phyloP scores from a whole-genome alignment of 257 asterid genomes.

The Craterostigma plantagineum region DNA sequence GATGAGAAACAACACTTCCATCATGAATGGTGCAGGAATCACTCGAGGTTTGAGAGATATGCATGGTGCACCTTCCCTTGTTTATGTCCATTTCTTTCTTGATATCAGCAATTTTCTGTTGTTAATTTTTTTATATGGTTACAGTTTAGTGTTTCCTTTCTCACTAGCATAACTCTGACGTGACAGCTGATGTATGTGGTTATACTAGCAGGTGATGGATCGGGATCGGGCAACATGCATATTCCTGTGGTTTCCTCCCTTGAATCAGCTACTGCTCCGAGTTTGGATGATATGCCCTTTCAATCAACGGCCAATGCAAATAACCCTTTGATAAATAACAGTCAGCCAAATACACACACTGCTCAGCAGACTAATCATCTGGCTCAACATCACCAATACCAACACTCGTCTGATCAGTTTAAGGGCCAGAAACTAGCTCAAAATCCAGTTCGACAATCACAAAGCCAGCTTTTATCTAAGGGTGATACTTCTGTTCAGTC shows the following conservation, averaged over 20 bases:
- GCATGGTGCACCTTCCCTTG: too few relatives aligned
- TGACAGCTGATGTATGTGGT: too few relatives aligned
- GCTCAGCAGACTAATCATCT: slow-evolving; percentile 22
- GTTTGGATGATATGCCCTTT: slow-evolving; percentile 33
- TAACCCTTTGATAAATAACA: slow-evolving; percentile 26
- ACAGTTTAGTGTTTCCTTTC: too few relatives aligned
- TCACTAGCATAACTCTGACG: too few relatives aligned
- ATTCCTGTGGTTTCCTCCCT: slow-evolving; percentile 37
- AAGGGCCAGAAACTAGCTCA: slow-evolving; percentile 47
- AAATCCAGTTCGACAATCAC: slow-evolving; percentile 23
- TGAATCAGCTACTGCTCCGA: slow-evolving; percentile 36
- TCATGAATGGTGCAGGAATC: slow-evolving; percentile 38
- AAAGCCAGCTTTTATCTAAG: too few relatives aligned
- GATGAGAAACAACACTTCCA: slow-evolving; percentile 35
- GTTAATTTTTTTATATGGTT: too few relatives aligned
- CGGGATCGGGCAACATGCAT: slow-evolving; percentile 50
- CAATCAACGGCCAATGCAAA: slow-evolving; percentile 37
- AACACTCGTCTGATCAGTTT: slow-evolving; percentile 44
- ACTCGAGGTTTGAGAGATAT: too few relatives aligned
- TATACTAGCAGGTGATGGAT: slow-evolving; percentile 19
- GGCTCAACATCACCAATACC: slow-evolving; percentile 21
- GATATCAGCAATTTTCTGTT: too few relatives aligned
- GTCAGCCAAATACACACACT: slow-evolving; percentile 30
- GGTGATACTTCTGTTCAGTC: too few relatives aligned
- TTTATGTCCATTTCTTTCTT: too few relatives aligned